Evolutionary conservation across 1,284 basidiomycete species (phyloP), one percentile per base, ranked within the genome.

Genomic region (Pseudozyma pruni): DNA sequence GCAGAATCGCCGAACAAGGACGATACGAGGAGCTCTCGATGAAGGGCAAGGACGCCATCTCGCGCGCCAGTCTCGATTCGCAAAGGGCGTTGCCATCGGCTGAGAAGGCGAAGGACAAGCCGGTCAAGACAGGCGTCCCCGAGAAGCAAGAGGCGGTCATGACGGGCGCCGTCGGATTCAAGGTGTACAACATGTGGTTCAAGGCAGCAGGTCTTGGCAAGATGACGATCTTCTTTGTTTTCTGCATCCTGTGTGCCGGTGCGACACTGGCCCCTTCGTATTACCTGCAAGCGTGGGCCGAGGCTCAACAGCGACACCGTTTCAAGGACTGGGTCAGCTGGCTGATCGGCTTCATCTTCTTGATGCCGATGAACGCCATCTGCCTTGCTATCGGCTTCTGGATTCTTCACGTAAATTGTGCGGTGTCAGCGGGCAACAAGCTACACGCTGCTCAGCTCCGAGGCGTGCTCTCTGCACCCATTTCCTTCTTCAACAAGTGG

Each of bases 31-130:
- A 63, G 5, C 45, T 75, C 14, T 71, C 67, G 3, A 51, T 71
- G 54, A 74, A 70, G 29, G 72, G 71, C 17, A 74, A 74, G 33
- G 46, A 48, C 7, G 54, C 72, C n/a, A 72, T 76, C 40, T 61
- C 71, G 10, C 57, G 74, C 11, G 44, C 53, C 29, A 70, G 64
- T 22, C 41, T 72, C 33, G 63, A 75, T 27, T 73, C 73, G 16
- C 62, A 57, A 22, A 35, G 52, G 11, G 52, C 43, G 10, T 34
- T 38, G 20, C 53, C 49, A 0, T 8, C 40, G 0, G 19, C 19
- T 1, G 29, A 38, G 8, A 33, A 50, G 13, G 23, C 42, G 3
- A 52, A 50, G n/a, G 59, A 64, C 41, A 54, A 52, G 25, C 33
- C 49, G 1, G 31, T 59, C 54, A 62, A 62, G 47, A 34, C 29